Base-by-base conservation (phyloP, 345 rosid species). In the Geranium brycei region DNA sequence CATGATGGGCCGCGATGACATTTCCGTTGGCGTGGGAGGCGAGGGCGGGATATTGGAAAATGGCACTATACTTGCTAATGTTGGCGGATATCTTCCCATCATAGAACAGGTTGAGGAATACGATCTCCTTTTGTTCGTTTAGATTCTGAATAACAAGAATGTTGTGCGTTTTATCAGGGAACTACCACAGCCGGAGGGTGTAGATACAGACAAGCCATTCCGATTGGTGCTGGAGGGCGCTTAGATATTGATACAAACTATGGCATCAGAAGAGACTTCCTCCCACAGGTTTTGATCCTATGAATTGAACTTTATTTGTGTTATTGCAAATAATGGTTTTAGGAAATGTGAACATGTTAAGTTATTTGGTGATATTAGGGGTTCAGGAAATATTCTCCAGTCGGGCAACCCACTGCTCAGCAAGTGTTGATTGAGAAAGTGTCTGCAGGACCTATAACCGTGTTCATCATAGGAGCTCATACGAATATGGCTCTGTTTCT, bases 11-110 rank as follows among this genome's bases (percentile, higher is more conserved):
- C 92, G 96, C 0, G 89, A 92, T 12, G 91, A 89, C 64, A 72
- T 91, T 14, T 51, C 88, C 0, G 88, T 92, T 17, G 98, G 96
- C 31, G 86, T 89, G 1, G 98, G 98, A 51, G 98, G 96, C 1
- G 96, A 92, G 40, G 98, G 96, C 64, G 93, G 88, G 16, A 79
- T 92, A n/a, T 74, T 72, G 4, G 78, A 73, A 19, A 78, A 87
- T 59, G 91, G 98, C 11, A 80, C 88, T 67, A 75, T 89, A 31
- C 82, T 77, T 18, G 75, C 89, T 1, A 58, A 85, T 79, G 96
- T 91, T 59, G 98, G 96, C 69, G 98, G 98, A 53, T 89, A 84
- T 77, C 85, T 85, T n/a, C 96, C 98, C 13, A 69, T 91, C 3
- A 84, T 89, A n/a, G 96, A 91, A 41, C 98, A 91, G 87, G 96